Evolutionary conservation across 805 yeast species (phyloP).

Genomic region (Ogataea parapolymorpha): DNA sequence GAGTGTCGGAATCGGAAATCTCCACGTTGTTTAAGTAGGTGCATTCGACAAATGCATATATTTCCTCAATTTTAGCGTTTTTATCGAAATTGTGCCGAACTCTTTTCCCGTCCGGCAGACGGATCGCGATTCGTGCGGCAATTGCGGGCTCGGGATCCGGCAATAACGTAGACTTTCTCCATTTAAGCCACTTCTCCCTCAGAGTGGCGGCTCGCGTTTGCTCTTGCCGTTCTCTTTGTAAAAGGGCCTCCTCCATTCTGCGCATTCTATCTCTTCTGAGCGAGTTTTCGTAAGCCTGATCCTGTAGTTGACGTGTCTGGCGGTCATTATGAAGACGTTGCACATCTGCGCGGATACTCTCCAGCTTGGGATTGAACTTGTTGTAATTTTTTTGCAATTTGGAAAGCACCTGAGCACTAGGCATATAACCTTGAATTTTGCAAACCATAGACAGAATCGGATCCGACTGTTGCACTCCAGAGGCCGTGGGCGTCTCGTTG

Average conservation of each 20-base stretch:
- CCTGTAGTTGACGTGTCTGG: constrained; percentile 66
- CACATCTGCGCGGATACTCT: constrained; percentile 58
- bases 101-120: constrained; percentile 63
- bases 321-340: constrained; percentile 58
- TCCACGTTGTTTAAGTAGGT: constrained; percentile 23
- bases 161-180: constrained; percentile 38
- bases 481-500: constrained; percentile 49
- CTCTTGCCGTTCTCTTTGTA: constrained; percentile 18
- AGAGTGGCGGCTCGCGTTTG: constrained; percentile 19
- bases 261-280: constrained; percentile 63
- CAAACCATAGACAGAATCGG: constrained; percentile 61
- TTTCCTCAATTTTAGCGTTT: constrained; percentile 50
- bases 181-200: constrained; percentile 41
- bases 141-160: constrained; percentile 23
- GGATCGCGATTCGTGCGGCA: constrained; percentile 64
- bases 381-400: constrained; percentile 38
- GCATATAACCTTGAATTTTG: constrained; percentile 59
- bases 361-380: constrained; percentile 59
- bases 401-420: constrained; percentile 33
- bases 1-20: constrained; percentile 30
- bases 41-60: constrained; percentile 71
- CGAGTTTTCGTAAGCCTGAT: constrained; percentile 69
- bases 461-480: constrained; percentile 48
- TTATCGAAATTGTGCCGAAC: constrained; percentile 47
- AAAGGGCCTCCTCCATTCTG: constrained; percentile 38